These are phyloP conservation scores for Delitschia confertaspora DNA, from an alignment of 495 filamentous ascomycete species.

Conservation along the genomic window DNA sequence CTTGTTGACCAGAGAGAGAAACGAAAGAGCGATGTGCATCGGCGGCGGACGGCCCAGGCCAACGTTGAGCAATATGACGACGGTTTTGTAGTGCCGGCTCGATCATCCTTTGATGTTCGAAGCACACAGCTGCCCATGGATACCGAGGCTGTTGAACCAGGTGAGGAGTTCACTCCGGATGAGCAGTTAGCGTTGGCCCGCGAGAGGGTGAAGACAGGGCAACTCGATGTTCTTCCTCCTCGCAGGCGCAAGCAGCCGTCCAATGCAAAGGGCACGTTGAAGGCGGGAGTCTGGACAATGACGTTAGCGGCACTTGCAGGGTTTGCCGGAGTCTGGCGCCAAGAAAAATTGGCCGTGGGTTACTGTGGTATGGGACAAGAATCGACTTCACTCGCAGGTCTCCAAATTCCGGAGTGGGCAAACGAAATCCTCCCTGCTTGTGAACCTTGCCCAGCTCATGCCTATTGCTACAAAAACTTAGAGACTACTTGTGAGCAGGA, in stretches of 20 bases:
- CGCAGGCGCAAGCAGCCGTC: slow-evolving; percentile 21
- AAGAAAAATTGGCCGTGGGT: slow-evolving; percentile 88
- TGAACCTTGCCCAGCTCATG: slow-evolving; percentile 86
- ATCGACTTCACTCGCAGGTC: slow-evolving; percentile 31
- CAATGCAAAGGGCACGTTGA: slow-evolving; percentile 28
- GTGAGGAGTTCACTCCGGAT: slow-evolving; percentile 91
- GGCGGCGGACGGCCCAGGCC: slow-evolving; percentile 37
- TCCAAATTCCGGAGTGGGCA: slow-evolving; percentile 46
- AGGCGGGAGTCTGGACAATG: slow-evolving; percentile 42
- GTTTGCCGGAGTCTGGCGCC: slow-evolving; percentile 72
- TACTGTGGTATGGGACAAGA: slow-evolving; percentile 83
- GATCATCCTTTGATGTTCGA: slow-evolving; percentile 38
- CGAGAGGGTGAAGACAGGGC: slow-evolving; percentile 45
- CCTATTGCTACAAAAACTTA: slow-evolving; percentile 73
- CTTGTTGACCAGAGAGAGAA: slow-evolving; percentile 28
- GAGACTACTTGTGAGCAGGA: slow-evolving; percentile 73
- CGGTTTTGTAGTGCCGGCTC: slow-evolving; percentile 37
- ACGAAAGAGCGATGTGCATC: slow-evolving; percentile 42
- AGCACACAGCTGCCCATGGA: slow-evolving; percentile 39
- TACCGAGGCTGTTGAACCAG: slow-evolving; percentile 37
- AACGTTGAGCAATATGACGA: slow-evolving; percentile 29
- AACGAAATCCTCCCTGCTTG: slow-evolving; percentile 66
- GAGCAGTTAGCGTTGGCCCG: slow-evolving; percentile 67
- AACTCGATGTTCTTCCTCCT: slow-evolving; percentile 32
- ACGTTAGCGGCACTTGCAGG: slow-evolving; percentile 59